Evolutionary conservation across 1,139 yeast species (phyloP), one percentile per base, ranked within the genome.

Genomic region (Lizanozyma gosingica): DNA sequence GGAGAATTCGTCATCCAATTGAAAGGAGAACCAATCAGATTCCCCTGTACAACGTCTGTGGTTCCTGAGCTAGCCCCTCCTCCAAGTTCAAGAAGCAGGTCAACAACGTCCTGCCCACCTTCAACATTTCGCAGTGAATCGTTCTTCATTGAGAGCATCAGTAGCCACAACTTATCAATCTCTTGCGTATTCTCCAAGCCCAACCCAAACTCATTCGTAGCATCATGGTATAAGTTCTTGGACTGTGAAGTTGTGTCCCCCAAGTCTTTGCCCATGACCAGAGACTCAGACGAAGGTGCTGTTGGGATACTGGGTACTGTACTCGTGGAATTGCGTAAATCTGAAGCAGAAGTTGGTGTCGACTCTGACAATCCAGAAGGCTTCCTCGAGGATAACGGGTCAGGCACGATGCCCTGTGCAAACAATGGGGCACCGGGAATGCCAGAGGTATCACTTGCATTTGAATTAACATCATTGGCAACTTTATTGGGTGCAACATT

Each of bases 161-260:
- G 68, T 34, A 61, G 45, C 73, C 73, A 68, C 18, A 67, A 46
- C 41, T 60, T 59, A 47, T 68, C 74, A 33, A 66, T 60, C 38
- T 66, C 70, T 3, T 56, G 57, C 41, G 61, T 60, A 34, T 57
- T 56, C 29, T 63, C 54, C 36, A 54, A 55, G 35, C 62, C 57
- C 35, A 59, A 35, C 2, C 52, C 54, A 46, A 55, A 55, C 15
- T 48, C 56, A 36, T 47, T 39, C 6, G 11, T 22, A 11, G 29
- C 29, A 22, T 22, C 29, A 22, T 22, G 29, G n/a, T n/a, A n/a
- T 46, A 33, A 45, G 40, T 11, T 48, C 51, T 14, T 47, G 51
- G 22, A 41, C 39, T 15, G 42, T 48, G 17, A 15, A 15, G 17
- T n/a, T 16, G 38, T n/a, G n/a, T 4, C 4, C 18, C 18, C 33